Base-by-base conservation (phyloP, 352 stramenopile species). In the Phytopythium sindhum region DNA sequence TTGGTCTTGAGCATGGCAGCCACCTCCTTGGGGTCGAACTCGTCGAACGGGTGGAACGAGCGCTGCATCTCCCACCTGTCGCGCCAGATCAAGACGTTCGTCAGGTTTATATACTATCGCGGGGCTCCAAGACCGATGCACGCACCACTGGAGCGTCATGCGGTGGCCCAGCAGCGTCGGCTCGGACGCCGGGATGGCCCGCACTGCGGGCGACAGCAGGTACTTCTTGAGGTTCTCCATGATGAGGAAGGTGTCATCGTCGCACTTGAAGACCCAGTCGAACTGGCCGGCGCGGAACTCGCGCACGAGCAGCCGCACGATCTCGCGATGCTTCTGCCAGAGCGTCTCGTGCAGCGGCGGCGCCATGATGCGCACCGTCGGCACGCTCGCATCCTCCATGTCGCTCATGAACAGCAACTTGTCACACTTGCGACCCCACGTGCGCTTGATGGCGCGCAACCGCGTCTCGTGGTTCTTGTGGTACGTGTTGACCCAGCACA, bases 391-490 rank as follows among this genome's bases (percentile, higher is more conserved):
- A 58, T 96, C 85, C 67, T 92, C 80, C 7, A 79, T 53, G 67
- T 96, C 78, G 61, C 87, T 96, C 82, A 96, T 93, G 65, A 96
- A 94, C 2, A 96, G 56, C n/a, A 96, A 65, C 73, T 94, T 94
- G 69, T 94, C 87, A 63, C 87, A 96, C 55, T 88, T 87, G 3
- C 61, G 65, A 24, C 85, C 87, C 87, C 87, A 96, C 63, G 85
- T 94, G 39, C 63, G 64, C 67, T 92, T 82, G 63, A 96, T 94
- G 24, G 85, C 65, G 24, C 29, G 70, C 48, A 93, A 52, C 15
- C 84, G 81, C 57, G 65, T 66, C 24, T 70, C 62, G 75, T 96
- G 87, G 69, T 91, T 94, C 45, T 67, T 72, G 69, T 94, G 79
- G 62, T 85, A 93, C 64, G 85, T 96, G 74, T 91, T 92, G 31